A percentile compares a stretch with the other conserved stretches of the same genome.
Evolutionary conservation across 345 rosid species (phyloP).

Genomic region (Acer saccharum): DNA sequence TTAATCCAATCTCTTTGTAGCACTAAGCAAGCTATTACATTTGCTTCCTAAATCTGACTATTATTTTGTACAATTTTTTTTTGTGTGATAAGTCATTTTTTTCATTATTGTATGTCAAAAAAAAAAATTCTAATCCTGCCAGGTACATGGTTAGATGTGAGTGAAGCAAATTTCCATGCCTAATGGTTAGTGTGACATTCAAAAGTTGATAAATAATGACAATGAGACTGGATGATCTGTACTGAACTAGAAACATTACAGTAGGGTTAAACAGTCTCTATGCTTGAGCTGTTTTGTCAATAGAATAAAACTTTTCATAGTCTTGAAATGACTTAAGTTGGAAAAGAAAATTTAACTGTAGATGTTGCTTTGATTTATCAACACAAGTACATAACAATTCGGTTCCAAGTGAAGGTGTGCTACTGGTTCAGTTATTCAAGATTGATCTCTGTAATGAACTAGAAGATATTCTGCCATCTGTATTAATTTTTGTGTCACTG

Average conservation of each 20-base stretch:
- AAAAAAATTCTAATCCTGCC: neutral
- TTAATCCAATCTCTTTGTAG: neutral
- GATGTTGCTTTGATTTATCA: neutral
- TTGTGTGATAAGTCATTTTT: neutral
- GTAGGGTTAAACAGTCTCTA: neutral
- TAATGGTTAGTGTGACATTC: neutral
- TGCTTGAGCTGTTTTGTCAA: neutral
- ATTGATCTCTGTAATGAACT: neutral
- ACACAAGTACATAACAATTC: neutral
- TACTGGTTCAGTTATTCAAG: neutral
- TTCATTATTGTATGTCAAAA: neutral
- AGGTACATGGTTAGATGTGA: neutral
- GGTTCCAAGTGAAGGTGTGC: neutral
- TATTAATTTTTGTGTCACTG: neutral
- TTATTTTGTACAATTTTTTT: neutral
- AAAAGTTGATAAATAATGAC: slow-evolving; percentile 2
- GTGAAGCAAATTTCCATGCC: neutral
- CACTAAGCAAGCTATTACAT: neutral
- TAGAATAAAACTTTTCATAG: neutral
- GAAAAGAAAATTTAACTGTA: neutral
- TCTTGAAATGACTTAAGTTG: neutral
- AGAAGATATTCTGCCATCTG: neutral
- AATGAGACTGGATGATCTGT: neutral
- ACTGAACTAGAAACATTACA: neutral
- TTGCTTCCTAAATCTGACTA: neutral